phyloP scores from a whole-genome alignment of 805 yeast genomes.

The Blastobotrys chiropterorum region DNA sequence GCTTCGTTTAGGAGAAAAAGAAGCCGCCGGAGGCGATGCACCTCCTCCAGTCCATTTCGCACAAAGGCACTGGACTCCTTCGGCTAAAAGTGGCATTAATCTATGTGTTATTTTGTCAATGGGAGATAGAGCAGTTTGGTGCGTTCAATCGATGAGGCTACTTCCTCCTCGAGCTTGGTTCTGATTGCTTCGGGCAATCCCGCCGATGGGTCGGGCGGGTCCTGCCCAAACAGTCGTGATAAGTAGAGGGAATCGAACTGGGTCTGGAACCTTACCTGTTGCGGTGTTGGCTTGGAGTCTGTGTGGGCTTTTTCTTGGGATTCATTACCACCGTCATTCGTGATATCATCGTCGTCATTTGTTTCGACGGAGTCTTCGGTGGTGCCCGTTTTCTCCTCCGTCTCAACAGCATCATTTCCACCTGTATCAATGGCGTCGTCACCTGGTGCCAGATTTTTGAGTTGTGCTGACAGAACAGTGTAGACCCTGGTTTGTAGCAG shows the following conservation, averaged over 20 bases:
- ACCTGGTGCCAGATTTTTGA: background rate
- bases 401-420: too few relatives aligned
- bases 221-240: background rate
- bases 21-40: too few relatives aligned
- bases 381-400: background rate
- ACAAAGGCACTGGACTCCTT: too few relatives aligned
- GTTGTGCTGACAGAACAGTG: background rate
- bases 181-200: background rate
- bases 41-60: too few relatives aligned
- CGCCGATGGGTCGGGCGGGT: background rate
- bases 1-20: too few relatives aligned
- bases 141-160: background rate
- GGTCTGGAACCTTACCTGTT: background rate
- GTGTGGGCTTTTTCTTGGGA: background rate
- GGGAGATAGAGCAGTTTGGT: background rate
- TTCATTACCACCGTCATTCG: constrained; percentile 1
- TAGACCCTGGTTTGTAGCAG: background rate
- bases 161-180: background rate
- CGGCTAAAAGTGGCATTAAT: background rate
- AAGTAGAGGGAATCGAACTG: background rate
- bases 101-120: background rate
- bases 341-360: background rate
- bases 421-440: too few relatives aligned
- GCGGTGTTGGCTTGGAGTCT: background rate
- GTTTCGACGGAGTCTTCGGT: background rate